phyloP scores from a whole-genome alignment of 1,139 yeast genomes.

The Saccharomyces hybrid region DNA sequence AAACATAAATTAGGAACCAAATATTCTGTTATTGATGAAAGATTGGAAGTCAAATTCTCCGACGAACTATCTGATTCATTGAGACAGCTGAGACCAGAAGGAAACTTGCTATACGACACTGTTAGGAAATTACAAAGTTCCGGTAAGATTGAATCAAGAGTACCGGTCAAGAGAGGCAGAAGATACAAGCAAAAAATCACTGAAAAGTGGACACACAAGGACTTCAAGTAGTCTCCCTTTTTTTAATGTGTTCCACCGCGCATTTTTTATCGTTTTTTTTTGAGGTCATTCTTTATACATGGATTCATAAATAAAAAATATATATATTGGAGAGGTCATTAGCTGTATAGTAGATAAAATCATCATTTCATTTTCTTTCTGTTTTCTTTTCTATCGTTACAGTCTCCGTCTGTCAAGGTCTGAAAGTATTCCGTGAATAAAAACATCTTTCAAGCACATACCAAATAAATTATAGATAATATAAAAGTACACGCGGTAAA shows the following conservation, averaged over 20 bases:
- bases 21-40: slow-evolving; percentile 52
- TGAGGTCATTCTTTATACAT: slow-evolving; percentile 2
- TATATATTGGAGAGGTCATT: slow-evolving; percentile 1
- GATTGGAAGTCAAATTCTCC: slow-evolving; percentile 79
- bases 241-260: too few relatives aligned
- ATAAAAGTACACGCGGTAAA: background rate
- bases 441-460: too few relatives aligned
- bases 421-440: background rate
- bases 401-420: too few relatives aligned
- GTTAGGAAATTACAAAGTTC: slow-evolving; percentile 73
- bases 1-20: slow-evolving; percentile 42
- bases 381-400: background rate
- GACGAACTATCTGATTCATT: slow-evolving; percentile 84
- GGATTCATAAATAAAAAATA: background rate
- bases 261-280: background rate
- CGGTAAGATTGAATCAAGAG: slow-evolving; percentile 82
- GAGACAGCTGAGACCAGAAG: slow-evolving; percentile 83
- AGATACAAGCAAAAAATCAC: slow-evolving; percentile 64
- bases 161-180: slow-evolving; percentile 60
- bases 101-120: slow-evolving; percentile 74
- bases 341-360: background rate
- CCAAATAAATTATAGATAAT: background rate
- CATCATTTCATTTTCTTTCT: background rate
- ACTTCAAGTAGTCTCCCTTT: slow-evolving; percentile 47
- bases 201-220: slow-evolving; percentile 90